These are phyloP conservation scores for Sinapis alba DNA, from an alignment of 441 rosid species.

Conservation along the genomic window DNA sequence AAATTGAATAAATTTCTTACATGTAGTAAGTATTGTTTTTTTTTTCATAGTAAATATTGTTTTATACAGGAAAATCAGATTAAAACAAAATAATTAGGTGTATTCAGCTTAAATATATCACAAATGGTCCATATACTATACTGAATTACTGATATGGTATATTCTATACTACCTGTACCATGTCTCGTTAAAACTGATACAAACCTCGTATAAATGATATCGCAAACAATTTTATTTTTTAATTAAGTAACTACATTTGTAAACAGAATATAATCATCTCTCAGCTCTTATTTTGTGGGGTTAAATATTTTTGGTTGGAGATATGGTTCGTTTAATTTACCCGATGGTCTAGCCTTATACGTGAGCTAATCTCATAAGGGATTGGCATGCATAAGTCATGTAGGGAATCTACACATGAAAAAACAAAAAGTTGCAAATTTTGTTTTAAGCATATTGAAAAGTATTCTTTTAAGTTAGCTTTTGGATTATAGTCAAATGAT, in stretches of 20 bases:
- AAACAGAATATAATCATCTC: not conserved
- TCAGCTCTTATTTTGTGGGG: not conserved
- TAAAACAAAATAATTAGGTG: slow-evolving; percentile 10
- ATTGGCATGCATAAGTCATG: not conserved
- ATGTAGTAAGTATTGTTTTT: not conserved
- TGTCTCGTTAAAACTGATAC: not conserved
- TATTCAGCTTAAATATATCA: not conserved
- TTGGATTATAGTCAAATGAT: not conserved
- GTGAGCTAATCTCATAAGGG: not conserved
- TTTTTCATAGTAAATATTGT: not conserved
- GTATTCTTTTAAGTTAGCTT: not conserved
- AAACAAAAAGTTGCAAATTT: not conserved
- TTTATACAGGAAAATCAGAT: slow-evolving; percentile 2
- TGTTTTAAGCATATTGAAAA: not conserved
- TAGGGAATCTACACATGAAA: not conserved
- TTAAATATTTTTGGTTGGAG: not conserved
- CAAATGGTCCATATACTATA: slow-evolving; percentile 15
- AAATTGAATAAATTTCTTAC: slow-evolving; percentile 23
- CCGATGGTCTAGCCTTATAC: not conserved
- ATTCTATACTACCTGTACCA: not conserved
- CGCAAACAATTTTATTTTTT: not conserved
- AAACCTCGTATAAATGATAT: slow-evolving; percentile 12
- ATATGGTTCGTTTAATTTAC: not conserved
- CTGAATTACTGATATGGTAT: not conserved
- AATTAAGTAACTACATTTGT: not conserved